A percentile compares a stretch with the other conserved stretches of the same genome.
Conservation (phyloP, 75 land plant genomes). For the Azolla pinnata region DNA sequence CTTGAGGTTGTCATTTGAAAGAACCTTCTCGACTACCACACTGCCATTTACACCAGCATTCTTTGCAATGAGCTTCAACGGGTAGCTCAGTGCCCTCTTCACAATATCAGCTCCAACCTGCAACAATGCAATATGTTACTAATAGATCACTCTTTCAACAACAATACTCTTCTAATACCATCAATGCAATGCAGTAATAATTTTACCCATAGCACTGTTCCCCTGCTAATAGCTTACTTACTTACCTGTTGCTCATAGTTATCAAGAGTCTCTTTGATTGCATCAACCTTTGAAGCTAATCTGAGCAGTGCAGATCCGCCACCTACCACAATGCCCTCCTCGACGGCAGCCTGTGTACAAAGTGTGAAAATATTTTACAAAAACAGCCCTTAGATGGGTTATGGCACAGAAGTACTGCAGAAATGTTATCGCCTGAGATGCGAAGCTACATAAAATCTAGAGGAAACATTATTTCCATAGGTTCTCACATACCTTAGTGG, state of each 20-base stretch:
- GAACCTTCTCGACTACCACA: slow-evolving; percentile 61
- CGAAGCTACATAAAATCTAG: neutral
- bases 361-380: neutral
- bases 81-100: slow-evolving; percentile 65
- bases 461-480: neutral
- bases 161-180: neutral
- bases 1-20: slow-evolving; percentile 39
- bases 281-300: slow-evolving; percentile 60
- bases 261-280: slow-evolving; percentile 41
- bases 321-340: slow-evolving; percentile 73
- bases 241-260: slow-evolving; percentile 64
- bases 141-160: neutral
- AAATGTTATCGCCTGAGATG: neutral
- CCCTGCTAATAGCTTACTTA: neutral
- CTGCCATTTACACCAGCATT: slow-evolving; percentile 86
- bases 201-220: neutral
- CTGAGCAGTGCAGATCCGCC: slow-evolving; percentile 52
- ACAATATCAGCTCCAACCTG: slow-evolving; percentile 73
- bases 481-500: slow-evolving; percentile 51
- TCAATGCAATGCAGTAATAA: neutral
- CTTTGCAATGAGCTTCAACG: slow-evolving; percentile 67
- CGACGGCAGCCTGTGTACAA: slow-evolving; percentile 50
- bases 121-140: neutral
- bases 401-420: neutral
- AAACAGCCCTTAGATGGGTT: neutral